Conservation (phyloP, 257 asterid species). For the Plantago ovata region DNA sequence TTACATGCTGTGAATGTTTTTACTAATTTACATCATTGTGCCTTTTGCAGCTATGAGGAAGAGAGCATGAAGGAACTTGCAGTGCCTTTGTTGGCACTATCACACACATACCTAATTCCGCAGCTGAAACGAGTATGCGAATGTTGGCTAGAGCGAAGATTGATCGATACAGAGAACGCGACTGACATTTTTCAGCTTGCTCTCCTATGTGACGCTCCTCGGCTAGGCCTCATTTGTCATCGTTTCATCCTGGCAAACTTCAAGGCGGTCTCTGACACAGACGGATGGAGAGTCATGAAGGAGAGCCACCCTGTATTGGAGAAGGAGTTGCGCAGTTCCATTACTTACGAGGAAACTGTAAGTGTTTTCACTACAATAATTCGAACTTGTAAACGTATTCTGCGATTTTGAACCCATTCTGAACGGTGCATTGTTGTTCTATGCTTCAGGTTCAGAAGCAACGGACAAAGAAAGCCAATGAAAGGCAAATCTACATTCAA, state of each 20-base stretch:
- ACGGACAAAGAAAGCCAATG: constrained; percentile 43
- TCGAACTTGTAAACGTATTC: background rate
- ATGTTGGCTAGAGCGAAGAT: constrained; percentile 53
- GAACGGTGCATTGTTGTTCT: background rate
- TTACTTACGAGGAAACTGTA: constrained; percentile 46
- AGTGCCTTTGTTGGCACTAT: constrained; percentile 56
- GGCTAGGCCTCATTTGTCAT: constrained; percentile 72
- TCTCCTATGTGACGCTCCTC: constrained; percentile 71
- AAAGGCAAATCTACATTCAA: constrained; percentile 53
- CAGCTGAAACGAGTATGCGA: constrained; percentile 57
- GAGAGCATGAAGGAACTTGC: constrained; percentile 57
- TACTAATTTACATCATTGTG: constrained; percentile 5
- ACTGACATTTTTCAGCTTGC: constrained; percentile 78
- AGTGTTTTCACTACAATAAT: constrained; percentile 20
- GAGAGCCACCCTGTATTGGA: constrained; percentile 80
- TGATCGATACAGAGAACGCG: constrained; percentile 51
- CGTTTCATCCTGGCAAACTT: constrained; percentile 52
- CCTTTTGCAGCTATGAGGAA: constrained; percentile 59
- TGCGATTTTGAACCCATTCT: background rate
- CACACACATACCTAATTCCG: constrained; percentile 67
- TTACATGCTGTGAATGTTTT: background rate
- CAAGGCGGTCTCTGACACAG: constrained; percentile 61
- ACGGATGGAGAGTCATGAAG: constrained; percentile 84
- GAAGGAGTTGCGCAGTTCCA: constrained; percentile 45
- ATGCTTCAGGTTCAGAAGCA: constrained; percentile 45